Base-by-base conservation (phyloP, 805 yeast genomes). In the Hanseniaspora lindneri region DNA sequence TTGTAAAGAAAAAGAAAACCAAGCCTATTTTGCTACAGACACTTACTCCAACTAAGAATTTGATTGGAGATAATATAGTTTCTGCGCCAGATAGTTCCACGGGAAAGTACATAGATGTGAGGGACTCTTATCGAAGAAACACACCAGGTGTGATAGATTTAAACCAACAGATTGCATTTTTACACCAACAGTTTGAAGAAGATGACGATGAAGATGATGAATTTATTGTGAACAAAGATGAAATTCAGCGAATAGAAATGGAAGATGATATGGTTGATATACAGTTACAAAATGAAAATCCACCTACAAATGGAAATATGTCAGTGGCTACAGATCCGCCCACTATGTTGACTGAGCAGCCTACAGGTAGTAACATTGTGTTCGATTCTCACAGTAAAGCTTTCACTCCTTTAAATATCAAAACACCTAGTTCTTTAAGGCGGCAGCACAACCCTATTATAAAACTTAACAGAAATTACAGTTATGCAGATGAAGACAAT, bases 231-330 rank as follows among this genome's bases (percentile, higher is more conserved):
- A 47, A 41, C 30, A 39, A 35, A 16, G 47, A 41, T 5, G 47
- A 48, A n/a, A 44, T 44, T 29, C 32, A 25, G 17, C 44, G 51
- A 16, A 44, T 48, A 1, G 57, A 59, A 10, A 56, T 60, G n/a
- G 49, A 58, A n/a, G 54, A 54, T 13, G 25, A 52, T 4, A 53
- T 52, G n/a, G 61, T 53, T 17, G 58, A 52, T 21, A 53, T 57
- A 5, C 67, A 69, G 40, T 75, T 80, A 77, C 65, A 67, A 5
- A 58, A 66, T 0, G 54, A 56, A 9, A 73, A 44, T 28, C 48
- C 48, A 16, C 48, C 48, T 4, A 44, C 41, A 9, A 37, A 36
- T 20, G 48, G 33, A 2, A 41, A 39, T 1, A 23, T 23, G 19
- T 36, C 48, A 16, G 42, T 44, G 14, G 36, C 39, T 16, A 44